A percentile compares a stretch with the other conserved stretches of the same genome.
These are phyloP conservation scores for Microbotryum saponariae DNA, from an alignment of 1,284 basidiomycete species.

Conservation along the genomic window DNA sequence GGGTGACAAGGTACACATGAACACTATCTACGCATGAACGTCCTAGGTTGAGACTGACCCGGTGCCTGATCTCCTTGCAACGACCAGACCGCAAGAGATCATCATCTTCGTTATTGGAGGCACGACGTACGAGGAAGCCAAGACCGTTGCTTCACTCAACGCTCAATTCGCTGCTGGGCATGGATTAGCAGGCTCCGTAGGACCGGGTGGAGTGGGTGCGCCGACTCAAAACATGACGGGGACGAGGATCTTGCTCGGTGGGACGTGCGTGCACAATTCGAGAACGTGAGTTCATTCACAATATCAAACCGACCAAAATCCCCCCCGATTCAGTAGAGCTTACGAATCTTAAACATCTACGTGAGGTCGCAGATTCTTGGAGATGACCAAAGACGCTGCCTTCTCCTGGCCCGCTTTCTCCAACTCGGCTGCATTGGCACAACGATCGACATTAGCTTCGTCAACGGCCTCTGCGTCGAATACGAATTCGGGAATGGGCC, in stretches of 20 bases:
- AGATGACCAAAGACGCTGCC: conserved; percentile 34
- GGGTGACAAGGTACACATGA: conserved; percentile 13
- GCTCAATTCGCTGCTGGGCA: conserved; percentile 54
- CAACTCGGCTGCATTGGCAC: neutral
- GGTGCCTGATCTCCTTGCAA: too few relatives aligned
- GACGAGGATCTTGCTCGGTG: conserved; percentile 73
- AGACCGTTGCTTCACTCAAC: conserved; percentile 73
- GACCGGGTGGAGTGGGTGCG: conserved; percentile 34
- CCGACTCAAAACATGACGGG: conserved; percentile 46
- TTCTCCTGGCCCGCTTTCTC: conserved; percentile 39
- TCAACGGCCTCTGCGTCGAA: neutral
- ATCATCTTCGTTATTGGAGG: conserved; percentile 93
- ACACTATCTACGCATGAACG: neutral
- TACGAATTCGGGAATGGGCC: conserved; percentile 39
- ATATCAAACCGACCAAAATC: too few relatives aligned
- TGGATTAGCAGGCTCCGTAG: conserved; percentile 37
- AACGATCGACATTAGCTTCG: neutral
- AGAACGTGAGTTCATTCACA: conserved; percentile 52
- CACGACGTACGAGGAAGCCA: conserved; percentile 85
- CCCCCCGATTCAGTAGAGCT: too few relatives aligned
- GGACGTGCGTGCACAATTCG: conserved; percentile 87
- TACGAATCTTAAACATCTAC: conserved; percentile 2
- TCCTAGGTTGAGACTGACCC: too few relatives aligned
- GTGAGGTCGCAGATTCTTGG: conserved; percentile 17
- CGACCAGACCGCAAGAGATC: conserved; percentile 68